phyloP scores from a whole-genome alignment of 2,329 filamentous ascomycete genomes.

The Aspergillus ibericus region DNA sequence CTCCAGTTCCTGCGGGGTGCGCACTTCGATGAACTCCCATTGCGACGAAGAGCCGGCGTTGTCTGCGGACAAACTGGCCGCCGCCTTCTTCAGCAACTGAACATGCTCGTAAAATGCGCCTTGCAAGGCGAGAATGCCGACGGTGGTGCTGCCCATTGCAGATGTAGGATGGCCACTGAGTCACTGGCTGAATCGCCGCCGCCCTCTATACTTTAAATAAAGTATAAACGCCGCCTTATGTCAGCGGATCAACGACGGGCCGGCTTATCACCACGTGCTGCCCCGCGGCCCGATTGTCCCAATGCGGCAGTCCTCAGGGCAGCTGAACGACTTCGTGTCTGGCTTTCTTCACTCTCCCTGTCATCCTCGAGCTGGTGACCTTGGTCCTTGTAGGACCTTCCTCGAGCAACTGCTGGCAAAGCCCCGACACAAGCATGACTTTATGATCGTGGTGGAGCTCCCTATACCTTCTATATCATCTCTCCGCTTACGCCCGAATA shows the following conservation, averaged over 20 bases:
- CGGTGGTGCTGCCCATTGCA: slow-evolving; percentile 45
- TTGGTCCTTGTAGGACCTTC: too few relatives aligned
- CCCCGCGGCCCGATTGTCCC: slow-evolving; percentile 18
- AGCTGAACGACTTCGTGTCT: neutral
- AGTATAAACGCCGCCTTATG: neutral
- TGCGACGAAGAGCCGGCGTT: slow-evolving; percentile 22
- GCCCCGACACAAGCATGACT: neutral
- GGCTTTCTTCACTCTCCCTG: neutral
- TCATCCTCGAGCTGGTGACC: too few relatives aligned
- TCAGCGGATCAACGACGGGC: slow-evolving; percentile 12
- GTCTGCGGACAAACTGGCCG: slow-evolving; percentile 46
- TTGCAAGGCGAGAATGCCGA: slow-evolving; percentile 75
- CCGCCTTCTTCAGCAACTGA: slow-evolving; percentile 69
- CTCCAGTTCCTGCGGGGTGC: slow-evolving; percentile 69
- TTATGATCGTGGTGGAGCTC: neutral
- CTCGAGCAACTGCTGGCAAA: too few relatives aligned
- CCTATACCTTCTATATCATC: neutral
- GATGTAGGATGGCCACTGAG: neutral
- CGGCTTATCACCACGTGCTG: slow-evolving; percentile 25
- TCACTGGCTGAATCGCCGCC: neutral
- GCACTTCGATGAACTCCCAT: slow-evolving; percentile 74
- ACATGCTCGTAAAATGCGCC: slow-evolving; percentile 92
- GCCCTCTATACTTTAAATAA: neutral
- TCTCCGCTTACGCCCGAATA: neutral
- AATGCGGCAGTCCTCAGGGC: neutral